Percentiles rank a stretch among this genome's conserved stretches.
Evolutionary conservation across 352 stramenopile species (phyloP).

Genomic region (Pythium pyrilobum): DNA sequence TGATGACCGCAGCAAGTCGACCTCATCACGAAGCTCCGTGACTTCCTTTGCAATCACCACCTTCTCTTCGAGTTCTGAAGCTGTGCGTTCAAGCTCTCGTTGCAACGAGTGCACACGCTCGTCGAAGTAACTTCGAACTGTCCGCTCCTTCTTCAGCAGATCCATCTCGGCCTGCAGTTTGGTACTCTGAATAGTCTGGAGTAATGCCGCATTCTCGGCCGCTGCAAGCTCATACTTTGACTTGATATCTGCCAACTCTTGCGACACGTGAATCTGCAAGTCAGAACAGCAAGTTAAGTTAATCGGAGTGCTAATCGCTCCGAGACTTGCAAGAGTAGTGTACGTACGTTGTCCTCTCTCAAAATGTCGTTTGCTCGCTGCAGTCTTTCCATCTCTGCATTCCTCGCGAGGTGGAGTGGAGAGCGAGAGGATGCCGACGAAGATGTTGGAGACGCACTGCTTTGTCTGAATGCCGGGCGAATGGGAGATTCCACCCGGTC

Average conservation of each 20-base stretch:
- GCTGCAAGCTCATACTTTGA: slow-evolving; percentile 21
- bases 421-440: slow-evolving; percentile 4
- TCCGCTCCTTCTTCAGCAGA: slow-evolving; percentile 49
- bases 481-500: not conserved
- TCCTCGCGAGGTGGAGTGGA: slow-evolving; percentile 38
- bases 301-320: not conserved
- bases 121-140: slow-evolving; percentile 42
- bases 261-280: slow-evolving; percentile 32
- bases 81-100: slow-evolving; percentile 27
- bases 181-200: slow-evolving; percentile 29
- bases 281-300: not conserved
- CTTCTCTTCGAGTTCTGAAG: slow-evolving; percentile 31
- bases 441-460: slow-evolving; percentile 1
- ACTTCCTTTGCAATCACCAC: slow-evolving; percentile 30
- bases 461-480: not conserved
- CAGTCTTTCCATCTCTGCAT: slow-evolving; percentile 39
- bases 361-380: slow-evolving; percentile 54
- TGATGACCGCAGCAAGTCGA: slow-evolving; percentile 56
- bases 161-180: slow-evolving; percentile 43
- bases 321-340: not conserved
- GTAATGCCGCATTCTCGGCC: slow-evolving; percentile 25
- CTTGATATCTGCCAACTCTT: slow-evolving; percentile 22
- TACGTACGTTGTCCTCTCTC: slow-evolving; percentile 53
- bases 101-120: slow-evolving; percentile 47
- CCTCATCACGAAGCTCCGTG: slow-evolving; percentile 43